phyloP scores from a whole-genome alignment of 305 asterid genomes.

The Striga hermonthica region DNA sequence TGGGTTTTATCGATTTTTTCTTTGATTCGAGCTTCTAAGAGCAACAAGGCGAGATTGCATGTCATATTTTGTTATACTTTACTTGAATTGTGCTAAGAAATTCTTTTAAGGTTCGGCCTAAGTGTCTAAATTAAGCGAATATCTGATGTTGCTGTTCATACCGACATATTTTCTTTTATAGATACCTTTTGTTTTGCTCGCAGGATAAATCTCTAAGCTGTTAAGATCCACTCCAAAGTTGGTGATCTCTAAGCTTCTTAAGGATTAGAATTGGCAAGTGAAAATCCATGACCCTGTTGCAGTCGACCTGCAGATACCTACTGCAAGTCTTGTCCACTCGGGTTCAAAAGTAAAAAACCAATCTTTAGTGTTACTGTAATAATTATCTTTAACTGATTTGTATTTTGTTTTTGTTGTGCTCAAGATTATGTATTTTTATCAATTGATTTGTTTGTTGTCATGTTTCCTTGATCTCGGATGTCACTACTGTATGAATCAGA shows the following conservation, averaged over 20 bases:
- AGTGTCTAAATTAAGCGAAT: slow-evolving; percentile 15
- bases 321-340: slow-evolving; percentile 87
- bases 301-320: slow-evolving; percentile 79
- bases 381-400: slow-evolving; percentile 4
- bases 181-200: slow-evolving; percentile 10
- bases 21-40: too few relatives aligned
- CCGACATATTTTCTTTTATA: background rate
- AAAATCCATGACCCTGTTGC: slow-evolving; percentile 73
- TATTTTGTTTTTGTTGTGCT: slow-evolving; percentile 1
- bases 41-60: background rate
- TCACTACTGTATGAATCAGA: slow-evolving; percentile 5
- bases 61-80: background rate
- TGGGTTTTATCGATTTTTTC: too few relatives aligned
- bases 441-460: slow-evolving; percentile 1
- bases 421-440: background rate
- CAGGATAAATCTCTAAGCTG: slow-evolving; percentile 32
- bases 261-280: slow-evolving; percentile 33
- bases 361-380: background rate
- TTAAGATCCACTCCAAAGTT: slow-evolving; percentile 32
- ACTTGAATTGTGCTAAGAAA: slow-evolving; percentile 6
- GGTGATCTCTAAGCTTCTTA: slow-evolving; percentile 17
- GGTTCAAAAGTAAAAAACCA: slow-evolving; percentile 52
- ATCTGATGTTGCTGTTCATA: slow-evolving; percentile 3
- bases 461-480: slow-evolving; percentile 5
- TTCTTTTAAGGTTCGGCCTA: slow-evolving; percentile 9